Percentiles rank a stretch among this genome's conserved stretches.
These are phyloP conservation scores for Helotiales sp. DNA, from an alignment of 2,329 filamentous ascomycete species.

Conservation along the genomic window DNA sequence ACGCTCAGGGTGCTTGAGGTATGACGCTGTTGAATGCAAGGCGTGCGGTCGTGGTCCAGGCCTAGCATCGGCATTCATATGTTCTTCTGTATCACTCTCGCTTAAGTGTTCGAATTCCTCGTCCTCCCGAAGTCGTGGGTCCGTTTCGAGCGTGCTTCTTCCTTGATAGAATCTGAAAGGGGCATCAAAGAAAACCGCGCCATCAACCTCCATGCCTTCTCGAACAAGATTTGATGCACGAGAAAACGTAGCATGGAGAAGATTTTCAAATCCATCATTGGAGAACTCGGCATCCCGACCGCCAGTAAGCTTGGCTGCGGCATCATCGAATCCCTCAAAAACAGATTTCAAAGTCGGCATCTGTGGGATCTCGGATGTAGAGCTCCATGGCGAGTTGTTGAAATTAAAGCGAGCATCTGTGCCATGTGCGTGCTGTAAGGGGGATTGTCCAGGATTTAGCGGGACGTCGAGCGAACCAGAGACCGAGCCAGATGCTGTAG, in stretches of 20 bases:
- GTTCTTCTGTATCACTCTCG: neutral
- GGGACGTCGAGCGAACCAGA: neutral
- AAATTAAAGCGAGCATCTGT: slow-evolving; percentile 18
- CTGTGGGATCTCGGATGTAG: slow-evolving; percentile 15
- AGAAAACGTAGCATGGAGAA: slow-evolving; percentile 27
- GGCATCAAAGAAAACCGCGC: slow-evolving; percentile 31
- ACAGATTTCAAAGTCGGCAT: slow-evolving; percentile 19
- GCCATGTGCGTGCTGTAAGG: slow-evolving; percentile 18
- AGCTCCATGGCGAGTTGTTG: slow-evolving; percentile 27
- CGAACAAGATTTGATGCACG: slow-evolving; percentile 33
- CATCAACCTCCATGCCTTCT: slow-evolving; percentile 30
- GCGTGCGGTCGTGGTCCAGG: slow-evolving; percentile 19
- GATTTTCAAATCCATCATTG: slow-evolving; percentile 21
- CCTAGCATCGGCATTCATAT: neutral
- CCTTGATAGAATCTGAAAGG: slow-evolving; percentile 27
- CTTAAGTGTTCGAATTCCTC: slow-evolving; percentile 11
- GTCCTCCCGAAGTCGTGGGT: slow-evolving; percentile 12
- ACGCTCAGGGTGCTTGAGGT: neutral
- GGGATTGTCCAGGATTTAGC: slow-evolving; percentile 11
- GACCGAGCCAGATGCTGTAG: neutral
- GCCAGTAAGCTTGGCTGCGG: neutral
- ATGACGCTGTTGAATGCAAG: neutral
- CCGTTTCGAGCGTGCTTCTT: slow-evolving; percentile 25
- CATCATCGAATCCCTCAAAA: slow-evolving; percentile 14
- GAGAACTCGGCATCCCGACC: slow-evolving; percentile 19